Conservation (phyloP, 805 yeast species). For the Gaillardinia entomophila region DNA sequence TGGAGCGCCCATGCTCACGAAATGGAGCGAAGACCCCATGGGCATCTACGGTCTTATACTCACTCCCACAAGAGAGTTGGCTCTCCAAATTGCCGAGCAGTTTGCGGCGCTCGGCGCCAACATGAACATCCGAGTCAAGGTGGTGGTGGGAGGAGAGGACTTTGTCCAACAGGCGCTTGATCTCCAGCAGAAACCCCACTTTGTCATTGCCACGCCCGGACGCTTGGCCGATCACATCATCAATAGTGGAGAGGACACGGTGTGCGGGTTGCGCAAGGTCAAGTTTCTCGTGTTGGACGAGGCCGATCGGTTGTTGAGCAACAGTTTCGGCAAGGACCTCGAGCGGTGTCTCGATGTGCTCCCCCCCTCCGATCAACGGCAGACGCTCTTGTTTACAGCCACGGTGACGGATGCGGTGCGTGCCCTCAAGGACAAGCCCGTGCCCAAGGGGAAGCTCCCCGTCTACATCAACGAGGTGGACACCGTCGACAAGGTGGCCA, state of each 20-base stretch:
- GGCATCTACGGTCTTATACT: constrained; percentile 86
- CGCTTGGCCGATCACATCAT: constrained; percentile 88
- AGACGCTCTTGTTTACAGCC: constrained; percentile 89
- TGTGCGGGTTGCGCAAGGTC: constrained; percentile 70
- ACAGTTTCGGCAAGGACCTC: constrained; percentile 77
- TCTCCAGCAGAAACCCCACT: constrained; percentile 81
- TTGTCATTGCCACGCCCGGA: constrained; percentile 96
- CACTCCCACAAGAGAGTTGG: constrained; percentile 92
- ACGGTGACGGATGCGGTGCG: constrained; percentile 92
- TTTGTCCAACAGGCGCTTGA: constrained; percentile 83
- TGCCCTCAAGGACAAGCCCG: constrained; percentile 60
- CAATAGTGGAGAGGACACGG: constrained; percentile 83
- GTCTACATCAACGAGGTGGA: constrained; percentile 74
- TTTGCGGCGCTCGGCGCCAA: constrained; percentile 86
- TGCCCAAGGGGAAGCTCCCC: constrained; percentile 47
- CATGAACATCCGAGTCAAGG: constrained; percentile 77
- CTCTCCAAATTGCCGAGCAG: constrained; percentile 95
- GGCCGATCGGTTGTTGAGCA: constrained; percentile 86
- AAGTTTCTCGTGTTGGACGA: constrained; percentile 88
- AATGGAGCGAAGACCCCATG: constrained; percentile 93
- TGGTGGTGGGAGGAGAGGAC: constrained; percentile 93
- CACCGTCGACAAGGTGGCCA: constrained; percentile 65
- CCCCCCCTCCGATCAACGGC: constrained; percentile 70
- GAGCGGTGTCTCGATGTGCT: constrained; percentile 63
- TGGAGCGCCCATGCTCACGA: constrained; percentile 93